A percentile compares a stretch with the other conserved stretches of the same genome.
phyloP scores from a whole-genome alignment of 371 early-diverging fungal species.

The Capniomyces stellatus region DNA sequence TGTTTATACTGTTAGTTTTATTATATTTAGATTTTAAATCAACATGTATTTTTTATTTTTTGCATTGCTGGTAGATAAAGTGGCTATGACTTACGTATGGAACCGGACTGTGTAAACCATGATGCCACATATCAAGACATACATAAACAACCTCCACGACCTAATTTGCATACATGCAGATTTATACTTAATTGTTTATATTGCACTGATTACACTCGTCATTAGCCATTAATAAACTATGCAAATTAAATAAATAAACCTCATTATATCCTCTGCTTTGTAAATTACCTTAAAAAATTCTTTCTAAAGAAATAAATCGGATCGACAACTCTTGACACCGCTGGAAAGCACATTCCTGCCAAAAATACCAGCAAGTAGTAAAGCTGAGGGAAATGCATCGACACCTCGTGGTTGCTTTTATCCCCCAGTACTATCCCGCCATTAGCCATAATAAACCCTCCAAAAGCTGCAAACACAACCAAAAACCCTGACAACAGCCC shows the following conservation, averaged over 20 bases:
- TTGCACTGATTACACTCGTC: too few relatives aligned
- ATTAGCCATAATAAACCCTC: constrained; percentile 53
- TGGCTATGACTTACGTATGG: constrained; percentile 16
- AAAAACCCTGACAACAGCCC: constrained; percentile 19
- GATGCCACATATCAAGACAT: neutral
- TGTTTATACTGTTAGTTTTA: neutral
- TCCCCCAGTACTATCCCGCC: constrained; percentile 82
- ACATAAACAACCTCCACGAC: constrained; percentile 1
- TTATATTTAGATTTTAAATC: neutral
- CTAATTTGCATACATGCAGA: too few relatives aligned
- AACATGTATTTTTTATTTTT: neutral
- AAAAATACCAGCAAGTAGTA: constrained; percentile 66
- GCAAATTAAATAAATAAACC: too few relatives aligned
- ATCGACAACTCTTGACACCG: constrained; percentile 5
- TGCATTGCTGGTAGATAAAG: neutral
- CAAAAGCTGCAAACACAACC: constrained; percentile 31
- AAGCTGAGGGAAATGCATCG: constrained; percentile 67
- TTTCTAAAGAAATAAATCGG: constrained; percentile 9
- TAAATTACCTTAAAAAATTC: constrained; percentile 1
- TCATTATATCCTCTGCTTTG: neutral
- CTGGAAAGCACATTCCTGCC: constrained; percentile 23
- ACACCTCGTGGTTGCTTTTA: constrained; percentile 63
- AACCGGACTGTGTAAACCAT: constrained; percentile 9
- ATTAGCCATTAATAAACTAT: too few relatives aligned
- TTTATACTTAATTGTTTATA: too few relatives aligned